Base-by-base conservation (phyloP, 75 land plant genomes). In the Pinus tabuliformis region DNA sequence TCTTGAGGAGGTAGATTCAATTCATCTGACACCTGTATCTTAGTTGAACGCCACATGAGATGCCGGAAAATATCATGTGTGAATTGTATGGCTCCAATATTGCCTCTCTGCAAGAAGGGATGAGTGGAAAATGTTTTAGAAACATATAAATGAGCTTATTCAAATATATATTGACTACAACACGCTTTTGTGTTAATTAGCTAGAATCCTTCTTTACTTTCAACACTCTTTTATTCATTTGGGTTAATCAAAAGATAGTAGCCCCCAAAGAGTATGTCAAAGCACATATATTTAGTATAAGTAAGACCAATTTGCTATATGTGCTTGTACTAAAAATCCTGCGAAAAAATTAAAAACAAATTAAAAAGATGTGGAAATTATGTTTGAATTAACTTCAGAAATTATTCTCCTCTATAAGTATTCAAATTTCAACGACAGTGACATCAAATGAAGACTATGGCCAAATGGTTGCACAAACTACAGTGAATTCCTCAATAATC, bases 41-140 rank as follows among this genome's bases (percentile, higher is more conserved):
- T 97, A 18, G 93, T 86, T 52, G 99, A 95, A 57, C 98, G 96
- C 99, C 99, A 97, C 96, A 97, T 93, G 15, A 97, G 73, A 82
- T 84, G 82, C 77, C 86, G 89, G 78, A 97, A 93, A 75, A 89
- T 77, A 9, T 85, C 77, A 65, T 97, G 98, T 45, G 86, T 81
- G 73, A 93, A 96, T 66, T 76, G 72, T 79, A 88, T 86, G 49
- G 96, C 96, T 60, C 87, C 87, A 21, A 62, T 42, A 79, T 88
- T 91, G 70, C 89, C 82, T 71, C 78, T 83, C 99, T 97, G 91
- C 72, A 82, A 63, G 28, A 72, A 76, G 26, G 20, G 56, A 78
- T 30, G 36, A 4, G 30, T 14, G 39, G 58, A 28, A 33, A 66
- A 18, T 57, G 36, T 56, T 49, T 75, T 33, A 59, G n/a, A 16